phyloP scores from a whole-genome alignment of 352 stramenopile genomes.

The Halophytophthora polymorphica region DNA sequence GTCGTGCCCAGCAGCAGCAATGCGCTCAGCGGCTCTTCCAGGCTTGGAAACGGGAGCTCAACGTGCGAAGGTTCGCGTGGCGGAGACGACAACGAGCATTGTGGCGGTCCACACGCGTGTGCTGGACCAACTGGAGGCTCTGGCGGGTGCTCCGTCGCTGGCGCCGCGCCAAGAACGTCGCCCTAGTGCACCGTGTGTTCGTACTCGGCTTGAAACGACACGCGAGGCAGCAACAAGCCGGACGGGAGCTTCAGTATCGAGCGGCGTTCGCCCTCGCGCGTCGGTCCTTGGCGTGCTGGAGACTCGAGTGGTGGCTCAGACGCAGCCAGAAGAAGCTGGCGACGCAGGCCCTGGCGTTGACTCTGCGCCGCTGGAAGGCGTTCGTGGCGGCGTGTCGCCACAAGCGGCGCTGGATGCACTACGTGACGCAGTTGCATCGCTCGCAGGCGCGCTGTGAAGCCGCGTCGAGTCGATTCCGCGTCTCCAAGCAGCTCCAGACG shows the following conservation, averaged over 20 bases:
- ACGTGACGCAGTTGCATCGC: conserved; percentile 27
- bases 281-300: conserved; percentile 17
- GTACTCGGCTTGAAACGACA: conserved; percentile 13
- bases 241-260: conserved; percentile 14
- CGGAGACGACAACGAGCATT: conserved; percentile 5
- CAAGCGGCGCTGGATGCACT: conserved; percentile 23
- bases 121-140: conserved; percentile 22
- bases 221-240: conserved; percentile 23
- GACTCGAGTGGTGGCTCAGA: conserved; percentile 21
- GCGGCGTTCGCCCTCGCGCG: conserved; percentile 9
- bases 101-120: conserved; percentile 11
- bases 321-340: conserved; percentile 12
- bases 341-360: conserved; percentile 7
- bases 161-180: conserved; percentile 6
- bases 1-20: conserved; percentile 20
- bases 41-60: conserved; percentile 9
- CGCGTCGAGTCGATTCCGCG: conserved; percentile 4
- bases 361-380: conserved; percentile 14
- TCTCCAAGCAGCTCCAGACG: conserved; percentile 20
- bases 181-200: conserved; percentile 11
- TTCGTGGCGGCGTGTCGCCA: conserved; percentile 20
- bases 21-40: conserved; percentile 8
- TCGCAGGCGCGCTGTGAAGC: conserved; percentile 9
- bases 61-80: conserved; percentile 1
- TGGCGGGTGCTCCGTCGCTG: conserved; percentile 19